Base-by-base conservation (phyloP, 176 grass and related monocot genomes). In the Lolium perenne region DNA sequence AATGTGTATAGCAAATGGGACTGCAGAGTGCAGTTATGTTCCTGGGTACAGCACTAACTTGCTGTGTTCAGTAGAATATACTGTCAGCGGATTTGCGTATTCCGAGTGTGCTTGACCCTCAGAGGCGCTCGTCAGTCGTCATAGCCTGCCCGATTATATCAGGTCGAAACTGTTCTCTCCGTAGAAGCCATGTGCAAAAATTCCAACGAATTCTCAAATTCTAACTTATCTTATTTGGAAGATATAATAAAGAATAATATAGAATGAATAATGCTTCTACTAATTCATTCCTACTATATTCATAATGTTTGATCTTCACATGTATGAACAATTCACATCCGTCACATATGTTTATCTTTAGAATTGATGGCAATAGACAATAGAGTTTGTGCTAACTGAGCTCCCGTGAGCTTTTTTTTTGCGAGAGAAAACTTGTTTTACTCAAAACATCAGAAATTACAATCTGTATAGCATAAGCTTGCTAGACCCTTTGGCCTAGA, bases 1-100 rank as follows among this genome's bases (percentile, higher is more conserved):
- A 85, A 83, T 93, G 91, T 87, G 80, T 77, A 87, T 85, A 93
- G 85, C 68, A 84, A 59, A 80, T 87, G 68, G 83, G 67, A 69
- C 62, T 88, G 63, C 80, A 49, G 41, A 32, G 53, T 70, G 85
- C 76, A 66, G 60, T 51, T 69, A 23, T 76, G 80, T 74, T 79
- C 60, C 58, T 91, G 81, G 58, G 60, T 41, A 58, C 85, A 69
- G 43, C 76, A 21, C 40, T 80, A 74, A 91, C 81, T 50, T 13
- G 66, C 67, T 85, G 51, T 59, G 46, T 59, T 69, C 48, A 81
- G 50, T 79, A 74, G 46, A 53, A 62, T 53, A 40, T 49, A 40
- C 57, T 72, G 16, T 50, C 88, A 66, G 57, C 48, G 35, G 83
- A 87, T 67, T 83, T 87, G 48, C 25, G 46, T 87, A 53, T 65